Evolutionary conservation across 1,284 basidiomycete genomes (phyloP).

Genomic region (Hortiboletus rubellus): DNA sequence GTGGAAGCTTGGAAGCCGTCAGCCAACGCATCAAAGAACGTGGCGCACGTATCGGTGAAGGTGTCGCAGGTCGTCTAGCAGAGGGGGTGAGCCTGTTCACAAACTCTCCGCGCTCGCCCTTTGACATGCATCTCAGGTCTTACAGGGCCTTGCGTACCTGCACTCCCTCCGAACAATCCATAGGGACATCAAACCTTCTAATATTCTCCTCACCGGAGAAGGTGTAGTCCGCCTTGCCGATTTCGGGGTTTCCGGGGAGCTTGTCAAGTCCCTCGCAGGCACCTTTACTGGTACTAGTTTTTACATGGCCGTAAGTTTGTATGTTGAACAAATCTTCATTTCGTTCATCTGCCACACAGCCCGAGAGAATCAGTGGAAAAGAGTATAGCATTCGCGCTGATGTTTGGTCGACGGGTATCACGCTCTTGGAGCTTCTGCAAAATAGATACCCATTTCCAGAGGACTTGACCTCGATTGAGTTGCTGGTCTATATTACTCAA

Average conservation of each 20-base stretch:
- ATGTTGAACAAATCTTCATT: background rate
- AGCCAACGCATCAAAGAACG: slow-evolving; percentile 83
- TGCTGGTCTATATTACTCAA: slow-evolving; percentile 89
- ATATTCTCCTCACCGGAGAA: slow-evolving; percentile 84
- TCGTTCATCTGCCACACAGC: slow-evolving; percentile 47
- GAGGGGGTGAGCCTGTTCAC: slow-evolving; percentile 66
- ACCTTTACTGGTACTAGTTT: slow-evolving; percentile 97
- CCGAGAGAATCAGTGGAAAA: slow-evolving; percentile 88
- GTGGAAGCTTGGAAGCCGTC: slow-evolving; percentile 84
- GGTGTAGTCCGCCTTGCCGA: slow-evolving; percentile 93
- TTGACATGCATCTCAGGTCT: slow-evolving; percentile 51
- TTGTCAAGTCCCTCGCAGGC: slow-evolving; percentile 87
- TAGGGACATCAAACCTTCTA: slow-evolving; percentile 97
- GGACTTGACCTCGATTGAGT: slow-evolving; percentile 89
- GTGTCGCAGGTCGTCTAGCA: slow-evolving; percentile 88
- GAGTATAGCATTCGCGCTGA: slow-evolving; percentile 94
- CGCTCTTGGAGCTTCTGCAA: slow-evolving; percentile 90
- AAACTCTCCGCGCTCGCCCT: slow-evolving; percentile 8
- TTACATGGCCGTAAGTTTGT: slow-evolving; percentile 91
- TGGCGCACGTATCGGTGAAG: slow-evolving; percentile 84
- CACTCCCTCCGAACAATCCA: slow-evolving; percentile 93
- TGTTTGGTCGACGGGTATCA: slow-evolving; percentile 97
- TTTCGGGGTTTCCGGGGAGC: slow-evolving; percentile 96
- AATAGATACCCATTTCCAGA: slow-evolving; percentile 96
- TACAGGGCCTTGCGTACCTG: slow-evolving; percentile 91